phyloP scores from a whole-genome alignment of 495 filamentous ascomycete species.

The Neurospora sp. region DNA sequence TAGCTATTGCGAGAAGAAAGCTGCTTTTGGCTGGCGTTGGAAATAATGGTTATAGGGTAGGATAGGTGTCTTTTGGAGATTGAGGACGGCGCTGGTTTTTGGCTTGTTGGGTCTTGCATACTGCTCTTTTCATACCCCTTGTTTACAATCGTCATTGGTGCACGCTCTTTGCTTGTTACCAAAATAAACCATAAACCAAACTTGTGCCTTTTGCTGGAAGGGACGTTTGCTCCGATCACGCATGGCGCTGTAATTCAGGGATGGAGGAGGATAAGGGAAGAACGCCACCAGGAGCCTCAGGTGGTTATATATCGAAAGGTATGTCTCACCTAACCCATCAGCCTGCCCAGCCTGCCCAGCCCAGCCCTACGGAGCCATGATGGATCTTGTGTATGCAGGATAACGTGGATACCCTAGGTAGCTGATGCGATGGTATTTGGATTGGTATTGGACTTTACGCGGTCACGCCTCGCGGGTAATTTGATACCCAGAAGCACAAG shows the following conservation, averaged over 20 bases:
- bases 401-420: not conserved
- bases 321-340: not conserved
- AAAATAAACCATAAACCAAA: not conserved
- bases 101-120: not conserved
- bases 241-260: not conserved
- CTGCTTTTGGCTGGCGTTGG: not conserved
- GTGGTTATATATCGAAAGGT: not conserved
- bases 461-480: not conserved
- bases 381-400: not conserved
- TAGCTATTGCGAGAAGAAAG: too few species aligned
- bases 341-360: not conserved
- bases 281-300: not conserved
- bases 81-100: not conserved
- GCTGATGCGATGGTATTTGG: not conserved
- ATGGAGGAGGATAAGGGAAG: not conserved
- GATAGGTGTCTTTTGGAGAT: not conserved
- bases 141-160: not conserved
- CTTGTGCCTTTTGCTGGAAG: not conserved
- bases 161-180: not conserved
- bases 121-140: not conserved
- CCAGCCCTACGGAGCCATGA: not conserved
- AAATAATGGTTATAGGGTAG: not conserved
- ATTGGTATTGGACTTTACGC: not conserved
- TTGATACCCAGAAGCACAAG: not conserved
- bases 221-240: not conserved